Conservation (phyloP, 495 filamentous ascomycete species). For the Lophium mytilinum region DNA sequence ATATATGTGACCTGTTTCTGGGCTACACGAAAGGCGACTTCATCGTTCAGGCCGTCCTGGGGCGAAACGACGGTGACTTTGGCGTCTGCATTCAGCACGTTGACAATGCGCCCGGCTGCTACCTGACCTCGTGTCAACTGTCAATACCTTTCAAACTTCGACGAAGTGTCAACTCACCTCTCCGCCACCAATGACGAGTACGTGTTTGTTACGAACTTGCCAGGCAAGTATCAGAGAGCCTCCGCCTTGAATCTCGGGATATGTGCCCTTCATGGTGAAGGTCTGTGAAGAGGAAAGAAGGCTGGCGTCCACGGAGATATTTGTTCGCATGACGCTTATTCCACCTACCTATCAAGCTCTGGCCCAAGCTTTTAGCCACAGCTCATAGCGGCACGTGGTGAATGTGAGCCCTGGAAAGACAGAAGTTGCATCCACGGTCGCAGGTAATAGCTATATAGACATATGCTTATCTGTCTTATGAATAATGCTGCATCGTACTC, state of each 20-base stretch:
- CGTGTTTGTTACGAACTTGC: constrained; percentile 76
- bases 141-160: constrained; percentile 10
- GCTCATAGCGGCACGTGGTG: neutral
- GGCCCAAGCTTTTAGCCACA: neutral
- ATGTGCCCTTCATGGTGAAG: constrained; percentile 21
- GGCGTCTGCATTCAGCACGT: constrained; percentile 90
- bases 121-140: constrained; percentile 51
- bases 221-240: constrained; percentile 91
- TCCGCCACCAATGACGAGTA: constrained; percentile 87
- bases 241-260: constrained; percentile 71
- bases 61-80: constrained; percentile 79
- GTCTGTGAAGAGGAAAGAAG: neutral
- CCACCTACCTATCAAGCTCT: too few relatives aligned
- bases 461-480: too few relatives aligned
- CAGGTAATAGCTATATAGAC: too few relatives aligned
- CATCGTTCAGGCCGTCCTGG: constrained; percentile 68
- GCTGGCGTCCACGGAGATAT: constrained; percentile 15
- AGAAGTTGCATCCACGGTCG: too few relatives aligned
- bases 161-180: constrained; percentile 49
- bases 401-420: too few relatives aligned
- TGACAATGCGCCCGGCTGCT: constrained; percentile 85
- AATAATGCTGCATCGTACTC: too few relatives aligned
- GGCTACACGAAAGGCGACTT: constrained; percentile 74
- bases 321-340: neutral
- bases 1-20: constrained; percentile 65